phyloP scores from a whole-genome alignment of 208 protist species.

The Balamuthia mandrillaris region DNA sequence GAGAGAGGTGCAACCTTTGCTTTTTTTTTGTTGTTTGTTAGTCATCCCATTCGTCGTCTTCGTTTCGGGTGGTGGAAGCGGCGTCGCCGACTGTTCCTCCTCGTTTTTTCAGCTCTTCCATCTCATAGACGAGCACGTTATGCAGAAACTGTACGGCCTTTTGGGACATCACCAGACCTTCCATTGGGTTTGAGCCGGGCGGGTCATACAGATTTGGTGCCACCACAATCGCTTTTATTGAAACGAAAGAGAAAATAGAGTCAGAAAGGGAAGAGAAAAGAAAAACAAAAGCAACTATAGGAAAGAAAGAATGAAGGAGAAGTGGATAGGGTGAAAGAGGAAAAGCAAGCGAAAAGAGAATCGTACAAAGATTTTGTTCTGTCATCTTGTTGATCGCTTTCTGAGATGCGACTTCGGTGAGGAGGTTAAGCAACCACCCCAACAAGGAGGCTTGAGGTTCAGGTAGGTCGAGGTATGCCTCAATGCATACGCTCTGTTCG shows the following conservation, averaged over 20 bases:
- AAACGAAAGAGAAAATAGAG: neutral
- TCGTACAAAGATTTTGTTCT: slow-evolving; percentile 54
- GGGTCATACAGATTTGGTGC: slow-evolving; percentile 63
- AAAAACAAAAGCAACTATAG: too few species aligned
- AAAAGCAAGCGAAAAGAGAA: neutral
- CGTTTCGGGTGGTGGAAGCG: too few species aligned
- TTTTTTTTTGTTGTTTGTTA: too few species aligned
- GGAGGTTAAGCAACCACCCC: slow-evolving; percentile 54
- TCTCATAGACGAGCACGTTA: slow-evolving; percentile 44
- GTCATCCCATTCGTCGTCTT: too few species aligned
- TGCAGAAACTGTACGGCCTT: slow-evolving; percentile 63
- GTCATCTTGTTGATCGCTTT: slow-evolving; percentile 59
- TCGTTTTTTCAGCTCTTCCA: neutral
- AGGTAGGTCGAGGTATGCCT: slow-evolving; percentile 4
- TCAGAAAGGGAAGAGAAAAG: neutral
- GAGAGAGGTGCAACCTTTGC: too few species aligned
- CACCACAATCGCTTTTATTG: slow-evolving; percentile 54
- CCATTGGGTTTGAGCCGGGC: slow-evolving; percentile 55
- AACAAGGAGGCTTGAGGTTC: slow-evolving; percentile 47
- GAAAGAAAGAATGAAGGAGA: too few species aligned
- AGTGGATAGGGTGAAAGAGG: too few species aligned
- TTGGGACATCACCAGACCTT: slow-evolving; percentile 63
- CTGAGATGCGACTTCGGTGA: slow-evolving; percentile 39
- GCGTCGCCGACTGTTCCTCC: too few species aligned
- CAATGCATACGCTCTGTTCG: slow-evolving; percentile 33